Conservation (phyloP, 2,329 filamentous ascomycete species). For the Calonectria hongkongensis region DNA sequence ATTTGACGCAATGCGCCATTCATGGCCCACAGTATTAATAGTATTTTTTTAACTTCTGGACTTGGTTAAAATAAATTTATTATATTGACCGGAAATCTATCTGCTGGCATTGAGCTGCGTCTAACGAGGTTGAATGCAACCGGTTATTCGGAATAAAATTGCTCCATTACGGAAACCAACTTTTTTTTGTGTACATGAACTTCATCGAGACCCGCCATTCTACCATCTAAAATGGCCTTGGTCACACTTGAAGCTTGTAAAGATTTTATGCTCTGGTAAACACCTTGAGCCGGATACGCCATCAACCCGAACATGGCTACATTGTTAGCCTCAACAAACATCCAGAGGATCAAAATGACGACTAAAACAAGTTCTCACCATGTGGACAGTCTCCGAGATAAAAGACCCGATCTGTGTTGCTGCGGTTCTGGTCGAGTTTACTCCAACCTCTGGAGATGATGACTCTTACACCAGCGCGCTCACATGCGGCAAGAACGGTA, state of each 20-base stretch:
- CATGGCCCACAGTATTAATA: no score
- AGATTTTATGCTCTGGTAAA: neutral
- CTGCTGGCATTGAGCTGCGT: no score
- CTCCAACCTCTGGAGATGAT: constrained; percentile 84
- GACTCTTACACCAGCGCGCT: constrained; percentile 77
- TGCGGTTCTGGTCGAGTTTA: constrained; percentile 75
- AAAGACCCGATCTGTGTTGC: constrained; percentile 71
- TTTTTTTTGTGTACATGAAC: no score
- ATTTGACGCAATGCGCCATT: no score
- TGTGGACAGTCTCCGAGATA: constrained; percentile 83
- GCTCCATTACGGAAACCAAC: no score
- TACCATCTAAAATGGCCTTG: no score
- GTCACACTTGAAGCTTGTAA: neutral
- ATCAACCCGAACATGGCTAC: neutral
- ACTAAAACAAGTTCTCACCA: constrained; percentile 63
- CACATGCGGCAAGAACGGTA: constrained; percentile 80
- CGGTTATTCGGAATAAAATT: no score
- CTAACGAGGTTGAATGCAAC: no score
- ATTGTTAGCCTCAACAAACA: neutral
- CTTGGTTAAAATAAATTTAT: no score
- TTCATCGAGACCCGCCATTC: no score
- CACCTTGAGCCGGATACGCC: neutral
- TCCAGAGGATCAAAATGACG: neutral
- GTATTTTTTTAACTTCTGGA: no score
- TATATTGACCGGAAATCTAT: no score